Base-by-base conservation (phyloP, 192 early-diverging fungal genomes). In the Rhizophagus sp. region DNA sequence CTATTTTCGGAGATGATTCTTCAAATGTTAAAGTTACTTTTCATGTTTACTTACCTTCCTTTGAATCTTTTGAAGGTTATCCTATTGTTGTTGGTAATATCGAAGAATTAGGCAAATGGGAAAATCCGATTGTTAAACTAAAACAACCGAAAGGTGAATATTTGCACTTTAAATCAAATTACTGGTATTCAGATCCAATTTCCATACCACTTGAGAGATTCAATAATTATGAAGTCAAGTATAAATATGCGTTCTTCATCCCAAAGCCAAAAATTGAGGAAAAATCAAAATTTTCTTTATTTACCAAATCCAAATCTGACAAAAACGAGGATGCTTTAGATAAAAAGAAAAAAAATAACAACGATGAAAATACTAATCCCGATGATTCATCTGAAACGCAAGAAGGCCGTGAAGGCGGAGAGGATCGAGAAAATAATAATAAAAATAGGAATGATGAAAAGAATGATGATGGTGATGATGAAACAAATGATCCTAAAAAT, bases 101-200 rank as follows among this genome's bases (percentile, higher is more conserved):
- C 4, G 47, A 73, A 30, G 47, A 50, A 73, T 27, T 70, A 4
- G 68, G 68, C 10, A 70, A 41, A n/a, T 70, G 68, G 68, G n/a
- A 19, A n/a, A 41, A 70, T 10, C 68, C 68, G 15, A 52, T 52
- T 30, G 24, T 73, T 47, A 41, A 15, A 50, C 27, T 73, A 25
- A 15, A 73, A 30, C 71, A 73, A 57, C 47, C 11, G 27, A 17
- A 27, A 22, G 22, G 19, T 27, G 4, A 52, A 13, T 3, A 73
- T 27, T 1, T 19, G 9, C 12, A 13, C 3, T 30, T 2, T 7
- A 13, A 50, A 8, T 2, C 44, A 4, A 52, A 27, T 15, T 50
- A 73, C 57, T 73, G 71, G 71, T 17, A 17, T 50, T 50, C 47
- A 3, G 71, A 73, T 17, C 34, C 34, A 17, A 36, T 73, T 5